phyloP scores from a whole-genome alignment of 169 alveolate species.

The Fabrea salina region DNA sequence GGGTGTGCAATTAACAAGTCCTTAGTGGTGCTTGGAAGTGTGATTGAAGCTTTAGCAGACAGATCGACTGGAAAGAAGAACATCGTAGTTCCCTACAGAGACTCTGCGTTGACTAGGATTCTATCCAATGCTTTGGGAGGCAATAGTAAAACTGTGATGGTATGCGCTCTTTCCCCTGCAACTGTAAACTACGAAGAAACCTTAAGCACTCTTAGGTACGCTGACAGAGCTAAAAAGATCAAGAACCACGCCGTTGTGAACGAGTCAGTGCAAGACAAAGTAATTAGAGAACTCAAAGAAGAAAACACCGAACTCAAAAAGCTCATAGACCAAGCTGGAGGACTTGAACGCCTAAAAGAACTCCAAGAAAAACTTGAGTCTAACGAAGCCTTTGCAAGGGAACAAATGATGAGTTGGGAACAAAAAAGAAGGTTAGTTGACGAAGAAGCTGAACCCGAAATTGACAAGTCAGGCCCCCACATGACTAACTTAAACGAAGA shows the following conservation, averaged over 20 bases:
- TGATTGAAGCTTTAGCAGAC: constrained; percentile 88
- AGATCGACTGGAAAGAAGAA: constrained; percentile 81
- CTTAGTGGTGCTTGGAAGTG: constrained; percentile 82
- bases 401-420: constrained; percentile 61
- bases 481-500: constrained; percentile 85
- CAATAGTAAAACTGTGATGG: constrained; percentile 85
- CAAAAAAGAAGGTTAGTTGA: constrained; percentile 45
- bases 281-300: constrained; percentile 80
- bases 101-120: constrained; percentile 88
- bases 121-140: constrained; percentile 92
- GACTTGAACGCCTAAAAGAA: constrained; percentile 40
- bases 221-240: constrained; percentile 90
- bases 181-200: constrained; percentile 87
- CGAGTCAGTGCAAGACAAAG: constrained; percentile 83
- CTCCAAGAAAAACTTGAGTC: constrained; percentile 69
- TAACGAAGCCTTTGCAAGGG: constrained; percentile 50
- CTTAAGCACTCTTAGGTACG: constrained; percentile 84
- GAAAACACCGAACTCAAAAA: constrained; percentile 40
- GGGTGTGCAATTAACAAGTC: constrained; percentile 91
- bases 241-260: constrained; percentile 85
- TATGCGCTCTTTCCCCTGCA: constrained; percentile 90
- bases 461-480: constrained; percentile 62
- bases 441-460: constrained; percentile 32
- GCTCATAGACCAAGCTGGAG: background rate
- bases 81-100: constrained; percentile 89